Conservation (phyloP, 208 protist genomes). For the Trypanosoma lewisi region DNA sequence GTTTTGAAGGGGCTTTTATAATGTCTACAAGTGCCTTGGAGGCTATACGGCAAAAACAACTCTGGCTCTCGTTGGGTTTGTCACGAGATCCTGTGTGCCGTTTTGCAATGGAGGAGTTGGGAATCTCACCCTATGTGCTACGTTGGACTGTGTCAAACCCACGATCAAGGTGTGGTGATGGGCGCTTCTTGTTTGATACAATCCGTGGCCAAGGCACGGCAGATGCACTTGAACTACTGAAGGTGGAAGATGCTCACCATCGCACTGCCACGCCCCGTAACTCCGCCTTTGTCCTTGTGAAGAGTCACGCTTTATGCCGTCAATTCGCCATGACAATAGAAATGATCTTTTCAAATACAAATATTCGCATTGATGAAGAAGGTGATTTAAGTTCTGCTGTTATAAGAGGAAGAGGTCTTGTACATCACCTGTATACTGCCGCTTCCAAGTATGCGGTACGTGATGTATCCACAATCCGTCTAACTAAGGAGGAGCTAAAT, state of each 20-base stretch:
- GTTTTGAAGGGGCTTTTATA: conserved; percentile 48
- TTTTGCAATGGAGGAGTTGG: conserved; percentile 26
- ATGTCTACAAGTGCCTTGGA: conserved; percentile 67
- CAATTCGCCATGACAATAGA: conserved; percentile 39
- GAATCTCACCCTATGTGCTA: conserved; percentile 25
- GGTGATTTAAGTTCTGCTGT: conserved; percentile 36
- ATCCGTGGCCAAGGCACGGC: conserved; percentile 12
- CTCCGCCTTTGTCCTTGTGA: conserved; percentile 61
- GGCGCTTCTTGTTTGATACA: conserved; percentile 26
- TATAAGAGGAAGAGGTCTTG: conserved; percentile 32
- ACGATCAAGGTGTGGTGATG: conserved; percentile 14
- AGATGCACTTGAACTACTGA: conserved; percentile 23
- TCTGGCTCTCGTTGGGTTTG: conserved; percentile 47
- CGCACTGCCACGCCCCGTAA: conserved; percentile 30
- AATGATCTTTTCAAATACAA: conserved; percentile 25
- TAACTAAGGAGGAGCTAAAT: conserved; percentile 26
- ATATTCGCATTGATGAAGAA: conserved; percentile 42
- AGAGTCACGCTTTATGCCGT: conserved; percentile 58
- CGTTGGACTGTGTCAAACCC: conserved; percentile 22
- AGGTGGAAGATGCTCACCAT: conserved; percentile 18
- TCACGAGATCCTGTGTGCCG: conserved; percentile 31
- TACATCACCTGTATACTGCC: conserved; percentile 42
- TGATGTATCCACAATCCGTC: conserved; percentile 30
- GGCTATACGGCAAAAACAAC: conserved; percentile 60
- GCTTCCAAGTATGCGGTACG: conserved; percentile 35